Conservation (phyloP, 345 rosid genomes). For the Eucalyptus marginata region DNA sequence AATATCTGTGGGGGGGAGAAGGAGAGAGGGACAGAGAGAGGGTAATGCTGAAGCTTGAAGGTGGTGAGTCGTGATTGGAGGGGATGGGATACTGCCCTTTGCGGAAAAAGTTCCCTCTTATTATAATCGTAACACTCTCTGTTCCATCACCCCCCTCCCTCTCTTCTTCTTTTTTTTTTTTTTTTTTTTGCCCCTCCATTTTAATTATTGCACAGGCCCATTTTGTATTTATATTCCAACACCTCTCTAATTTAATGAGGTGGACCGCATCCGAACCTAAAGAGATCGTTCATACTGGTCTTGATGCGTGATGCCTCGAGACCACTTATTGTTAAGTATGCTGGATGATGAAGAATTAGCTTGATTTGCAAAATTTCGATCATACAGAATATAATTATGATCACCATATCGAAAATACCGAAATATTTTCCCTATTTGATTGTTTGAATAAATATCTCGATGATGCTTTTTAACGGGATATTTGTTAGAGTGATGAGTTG, state of each 20-base stretch:
- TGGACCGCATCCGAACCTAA: neutral
- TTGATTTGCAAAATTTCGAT: fast-evolving
- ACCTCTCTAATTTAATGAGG: neutral
- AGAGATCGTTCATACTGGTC: neutral
- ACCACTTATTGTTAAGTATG: neutral
- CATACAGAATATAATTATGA: fast-evolving
- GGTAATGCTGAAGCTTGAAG: neutral
- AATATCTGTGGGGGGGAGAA: neutral
- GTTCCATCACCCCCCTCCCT: neutral
- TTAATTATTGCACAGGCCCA: neutral
- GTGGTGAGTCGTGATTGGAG: constrained; percentile 42
- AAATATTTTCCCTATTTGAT: neutral
- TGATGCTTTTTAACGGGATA: neutral
- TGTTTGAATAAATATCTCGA: fast-evolving
- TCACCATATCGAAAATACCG: fast-evolving
- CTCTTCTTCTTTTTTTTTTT: fast-evolving
- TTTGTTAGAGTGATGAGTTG: fast-evolving
- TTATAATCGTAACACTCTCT: neutral
- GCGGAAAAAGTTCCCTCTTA: constrained; percentile 9
- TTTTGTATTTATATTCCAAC: neutral
- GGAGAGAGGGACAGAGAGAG: neutral
- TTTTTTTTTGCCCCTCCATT: neutral
- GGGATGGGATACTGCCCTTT: constrained; percentile 27
- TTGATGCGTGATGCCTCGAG: neutral
- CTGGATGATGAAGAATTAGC: neutral